Evolutionary conservation across 1,139 yeast genomes (phyloP).

Genomic region (Magnusiomyces fungicola): DNA sequence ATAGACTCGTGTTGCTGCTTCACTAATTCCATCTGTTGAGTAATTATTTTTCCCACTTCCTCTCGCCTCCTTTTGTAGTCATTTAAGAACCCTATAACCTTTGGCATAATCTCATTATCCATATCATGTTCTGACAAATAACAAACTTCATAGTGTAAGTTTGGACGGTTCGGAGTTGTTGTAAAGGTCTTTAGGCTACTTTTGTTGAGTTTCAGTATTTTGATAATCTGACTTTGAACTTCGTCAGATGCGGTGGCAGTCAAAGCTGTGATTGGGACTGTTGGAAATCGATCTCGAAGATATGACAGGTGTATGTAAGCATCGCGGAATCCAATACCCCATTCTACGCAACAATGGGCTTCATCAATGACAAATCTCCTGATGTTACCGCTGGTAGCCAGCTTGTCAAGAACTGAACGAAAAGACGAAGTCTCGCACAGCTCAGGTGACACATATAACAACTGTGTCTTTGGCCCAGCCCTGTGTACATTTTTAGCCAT

Average conservation of each 20-base stretch:
- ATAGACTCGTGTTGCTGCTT: neutral
- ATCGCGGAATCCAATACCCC: slow-evolving; percentile 91
- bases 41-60: neutral
- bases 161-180: slow-evolving; percentile 58
- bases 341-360: slow-evolving; percentile 86
- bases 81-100: slow-evolving; percentile 49
- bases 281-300: slow-evolving; percentile 62
- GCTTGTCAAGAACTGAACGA: slow-evolving; percentile 17
- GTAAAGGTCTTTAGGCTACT: slow-evolving; percentile 17
- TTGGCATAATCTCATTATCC: slow-evolving; percentile 45
- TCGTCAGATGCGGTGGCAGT: slow-evolving; percentile 65
- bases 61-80: slow-evolving; percentile 36
- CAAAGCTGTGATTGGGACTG: slow-evolving; percentile 74
- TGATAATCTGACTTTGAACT: slow-evolving; percentile 22
- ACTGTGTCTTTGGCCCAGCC: slow-evolving; percentile 22
- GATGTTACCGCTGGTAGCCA: slow-evolving; percentile 13
- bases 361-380: slow-evolving; percentile 73
- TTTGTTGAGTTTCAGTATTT: slow-evolving; percentile 19
- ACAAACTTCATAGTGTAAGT: slow-evolving; percentile 65
- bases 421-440: slow-evolving; percentile 25
- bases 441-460: slow-evolving; percentile 86
- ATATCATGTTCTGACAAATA: slow-evolving; percentile 26
- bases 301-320: slow-evolving; percentile 69
- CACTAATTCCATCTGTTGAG: neutral
- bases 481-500: neutral